Evolutionary conservation across 176 grass and related monocot species (phyloP).

Genomic region (Carex parvula): DNA sequence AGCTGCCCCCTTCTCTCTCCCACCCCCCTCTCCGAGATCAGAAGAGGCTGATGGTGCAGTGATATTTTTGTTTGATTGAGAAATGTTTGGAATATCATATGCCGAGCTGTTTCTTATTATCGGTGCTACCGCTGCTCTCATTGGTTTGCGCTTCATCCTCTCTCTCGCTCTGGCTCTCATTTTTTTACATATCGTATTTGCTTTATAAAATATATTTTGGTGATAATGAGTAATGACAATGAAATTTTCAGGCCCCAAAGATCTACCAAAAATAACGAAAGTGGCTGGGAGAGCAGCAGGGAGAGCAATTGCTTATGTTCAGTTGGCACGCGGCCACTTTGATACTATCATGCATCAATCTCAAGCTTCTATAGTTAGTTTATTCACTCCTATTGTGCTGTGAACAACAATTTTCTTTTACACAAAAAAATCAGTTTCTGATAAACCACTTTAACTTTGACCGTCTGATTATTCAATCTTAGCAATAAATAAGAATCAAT

Average conservation of each 20-base stretch:
- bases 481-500: background rate
- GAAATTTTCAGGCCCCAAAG: slow-evolving; percentile 53
- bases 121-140: slow-evolving; percentile 40
- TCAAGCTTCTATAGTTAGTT: slow-evolving; percentile 56
- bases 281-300: slow-evolving; percentile 63
- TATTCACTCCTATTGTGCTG: background rate
- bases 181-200: background rate
- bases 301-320: slow-evolving; percentile 60
- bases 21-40: background rate
- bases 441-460: background rate
- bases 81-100: slow-evolving; percentile 50
- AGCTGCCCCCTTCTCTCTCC: background rate
- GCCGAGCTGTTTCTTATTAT: slow-evolving; percentile 45
- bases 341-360: slow-evolving; percentile 65
- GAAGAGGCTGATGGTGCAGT: background rate
- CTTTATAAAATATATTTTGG: background rate
- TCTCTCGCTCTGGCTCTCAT: background rate
- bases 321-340: slow-evolving; percentile 57
- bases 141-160: slow-evolving; percentile 20
- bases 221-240: background rate
- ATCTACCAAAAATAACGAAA: slow-evolving; percentile 69
- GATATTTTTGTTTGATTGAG: background rate
- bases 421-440: background rate
- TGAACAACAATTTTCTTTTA: background rate
- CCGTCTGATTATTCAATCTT: background rate